These are phyloP conservation scores for Rhododendron molle DNA, from an alignment of 148 eudicot species.

Conservation along the genomic window DNA sequence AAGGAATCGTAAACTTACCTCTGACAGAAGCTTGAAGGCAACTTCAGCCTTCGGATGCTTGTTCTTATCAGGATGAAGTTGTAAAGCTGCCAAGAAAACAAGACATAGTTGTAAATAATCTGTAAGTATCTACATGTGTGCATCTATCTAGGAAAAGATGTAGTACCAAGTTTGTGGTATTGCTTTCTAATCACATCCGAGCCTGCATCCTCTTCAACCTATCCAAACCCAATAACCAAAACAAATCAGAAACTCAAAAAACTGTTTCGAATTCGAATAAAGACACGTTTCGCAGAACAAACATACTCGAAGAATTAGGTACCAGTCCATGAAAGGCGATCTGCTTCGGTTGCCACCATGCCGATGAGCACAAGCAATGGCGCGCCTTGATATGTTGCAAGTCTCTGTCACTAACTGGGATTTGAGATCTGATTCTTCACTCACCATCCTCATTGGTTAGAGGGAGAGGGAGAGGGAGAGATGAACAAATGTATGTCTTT, in stretches of 20 bases:
- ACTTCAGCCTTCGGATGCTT: slow-evolving; percentile 77
- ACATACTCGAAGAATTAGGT: slow-evolving; percentile 54
- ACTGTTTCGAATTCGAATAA: neutral
- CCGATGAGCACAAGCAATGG: slow-evolving; percentile 13
- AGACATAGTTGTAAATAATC: neutral
- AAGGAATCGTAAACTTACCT: slow-evolving; percentile 31
- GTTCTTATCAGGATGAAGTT: slow-evolving; percentile 85
- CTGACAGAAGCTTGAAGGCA: slow-evolving; percentile 76
- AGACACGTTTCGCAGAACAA: neutral
- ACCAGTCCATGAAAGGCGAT: slow-evolving; percentile 59
- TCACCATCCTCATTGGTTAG: slow-evolving; percentile 27
- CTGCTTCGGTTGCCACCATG: neutral
- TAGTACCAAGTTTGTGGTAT: slow-evolving; percentile 64
- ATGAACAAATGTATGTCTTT: neutral
- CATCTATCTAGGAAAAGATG: neutral
- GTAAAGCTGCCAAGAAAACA: slow-evolving; percentile 46
- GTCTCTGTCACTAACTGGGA: slow-evolving; percentile 45
- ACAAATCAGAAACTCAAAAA: neutral
- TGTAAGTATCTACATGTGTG: neutral
- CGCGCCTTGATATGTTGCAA: slow-evolving; percentile 29
- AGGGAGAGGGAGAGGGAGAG: neutral
- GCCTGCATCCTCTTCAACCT: slow-evolving; percentile 69
- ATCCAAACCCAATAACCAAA: neutral
- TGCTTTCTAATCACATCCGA: slow-evolving; percentile 49
- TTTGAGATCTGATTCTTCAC: slow-evolving; percentile 32